Percentiles rank a stretch among this genome's conserved stretches.
These are phyloP conservation scores for Ammopiptanthus mongolicus DNA, from an alignment of 306 rosid genomes.

Conservation along the genomic window DNA sequence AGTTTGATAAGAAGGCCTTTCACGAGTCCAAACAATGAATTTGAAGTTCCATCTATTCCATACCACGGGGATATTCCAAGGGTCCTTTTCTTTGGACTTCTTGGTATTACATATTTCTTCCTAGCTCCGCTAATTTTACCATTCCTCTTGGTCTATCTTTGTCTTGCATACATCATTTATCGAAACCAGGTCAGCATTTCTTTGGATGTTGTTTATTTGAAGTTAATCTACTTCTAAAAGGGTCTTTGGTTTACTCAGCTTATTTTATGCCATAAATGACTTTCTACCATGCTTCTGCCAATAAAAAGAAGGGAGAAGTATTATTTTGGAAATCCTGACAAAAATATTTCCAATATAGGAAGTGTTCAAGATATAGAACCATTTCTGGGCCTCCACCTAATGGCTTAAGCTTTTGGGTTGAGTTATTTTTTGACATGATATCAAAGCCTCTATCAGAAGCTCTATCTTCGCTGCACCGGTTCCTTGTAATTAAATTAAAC, in stretches of 20 bases:
- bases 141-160: constrained; percentile 71
- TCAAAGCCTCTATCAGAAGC: background rate
- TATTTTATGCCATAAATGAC: background rate
- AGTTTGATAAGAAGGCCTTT: constrained; percentile 63
- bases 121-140: constrained; percentile 95
- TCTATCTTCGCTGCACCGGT: background rate
- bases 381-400: background rate
- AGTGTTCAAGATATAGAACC: background rate
- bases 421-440: background rate
- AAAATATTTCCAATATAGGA: background rate
- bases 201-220: background rate
- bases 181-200: constrained; percentile 73
- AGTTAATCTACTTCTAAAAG: constrained; percentile 3
- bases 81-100: constrained; percentile 87
- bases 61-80: constrained; percentile 74
- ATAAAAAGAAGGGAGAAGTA: background rate
- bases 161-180: constrained; percentile 70
- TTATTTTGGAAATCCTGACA: background rate
- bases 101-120: constrained; percentile 85
- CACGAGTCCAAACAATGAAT: constrained; percentile 37
- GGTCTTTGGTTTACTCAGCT: constrained; percentile 5
- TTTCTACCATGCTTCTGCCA: background rate
- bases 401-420: background rate
- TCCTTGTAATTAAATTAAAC: background rate
- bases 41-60: constrained; percentile 62